phyloP scores from a whole-genome alignment of 805 yeast species.

The Peterozyma xylosa region DNA sequence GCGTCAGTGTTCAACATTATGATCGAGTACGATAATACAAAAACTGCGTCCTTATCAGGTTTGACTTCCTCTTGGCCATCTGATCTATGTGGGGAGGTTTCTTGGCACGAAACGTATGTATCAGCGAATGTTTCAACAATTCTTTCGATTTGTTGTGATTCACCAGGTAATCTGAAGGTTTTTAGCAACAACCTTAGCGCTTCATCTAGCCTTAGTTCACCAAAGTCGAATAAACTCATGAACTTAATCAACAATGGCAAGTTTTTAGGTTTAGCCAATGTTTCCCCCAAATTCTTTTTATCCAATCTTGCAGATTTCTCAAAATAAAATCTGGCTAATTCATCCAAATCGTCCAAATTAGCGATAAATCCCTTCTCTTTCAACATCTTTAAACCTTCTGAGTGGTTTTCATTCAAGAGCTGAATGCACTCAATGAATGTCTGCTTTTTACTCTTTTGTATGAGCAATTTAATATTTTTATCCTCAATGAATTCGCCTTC shows the following conservation, averaged over 20 bases:
- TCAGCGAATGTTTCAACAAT: conserved; percentile 82
- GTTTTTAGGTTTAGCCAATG: conserved; percentile 70
- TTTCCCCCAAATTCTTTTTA: conserved; percentile 83
- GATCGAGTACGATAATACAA: conserved; percentile 82
- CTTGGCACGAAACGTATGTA: conserved; percentile 65
- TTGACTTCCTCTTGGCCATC: conserved; percentile 40
- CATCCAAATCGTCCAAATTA: conserved; percentile 37
- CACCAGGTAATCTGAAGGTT: conserved; percentile 91
- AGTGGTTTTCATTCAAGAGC: conserved; percentile 71
- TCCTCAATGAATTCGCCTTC: conserved; percentile 10
- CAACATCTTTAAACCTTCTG: conserved; percentile 61
- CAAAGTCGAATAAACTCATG: conserved; percentile 66
- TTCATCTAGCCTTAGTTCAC: conserved; percentile 81
- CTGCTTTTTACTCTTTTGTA: conserved; percentile 51
- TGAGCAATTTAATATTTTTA: conserved; percentile 24
- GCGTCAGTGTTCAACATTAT: conserved; percentile 92
- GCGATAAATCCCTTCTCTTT: conserved; percentile 59
- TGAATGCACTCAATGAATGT: conserved; percentile 72
- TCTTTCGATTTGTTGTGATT: conserved; percentile 93
- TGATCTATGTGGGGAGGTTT: conserved; percentile 13
- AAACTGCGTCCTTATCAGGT: conserved; percentile 82
- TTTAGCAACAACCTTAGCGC: conserved; percentile 78
- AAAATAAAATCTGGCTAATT: conserved; percentile 70
- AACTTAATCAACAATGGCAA: conserved; percentile 53
- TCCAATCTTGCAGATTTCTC: conserved; percentile 76